phyloP scores from a whole-genome alignment of 2,329 filamentous ascomycete genomes.

The Pseudogymnoascus sp. region DNA sequence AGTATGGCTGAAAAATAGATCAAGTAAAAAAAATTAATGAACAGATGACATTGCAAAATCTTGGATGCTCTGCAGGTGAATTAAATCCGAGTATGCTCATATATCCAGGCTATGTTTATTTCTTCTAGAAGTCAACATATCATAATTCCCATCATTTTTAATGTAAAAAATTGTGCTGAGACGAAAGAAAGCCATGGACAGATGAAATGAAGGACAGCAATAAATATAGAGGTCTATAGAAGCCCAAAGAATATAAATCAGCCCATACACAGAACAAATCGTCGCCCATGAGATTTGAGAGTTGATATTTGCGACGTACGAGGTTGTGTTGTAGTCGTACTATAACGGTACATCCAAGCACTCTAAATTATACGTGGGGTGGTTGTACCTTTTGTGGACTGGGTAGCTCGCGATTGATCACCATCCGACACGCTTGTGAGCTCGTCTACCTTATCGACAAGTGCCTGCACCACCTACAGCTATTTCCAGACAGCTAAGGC shows the following conservation, averaged over 20 bases:
- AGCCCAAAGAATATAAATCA: background rate
- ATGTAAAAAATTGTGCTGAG: background rate
- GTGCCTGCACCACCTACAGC: slow-evolving; percentile 8
- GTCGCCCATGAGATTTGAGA: background rate
- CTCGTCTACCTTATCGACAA: slow-evolving; percentile 12
- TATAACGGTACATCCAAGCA: background rate
- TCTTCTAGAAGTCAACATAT: background rate
- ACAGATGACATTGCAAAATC: background rate
- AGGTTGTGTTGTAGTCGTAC: background rate
- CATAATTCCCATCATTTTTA: background rate
- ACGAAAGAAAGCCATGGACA: background rate
- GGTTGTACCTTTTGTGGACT: slow-evolving; percentile 2
- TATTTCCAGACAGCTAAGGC: slow-evolving; percentile 11
- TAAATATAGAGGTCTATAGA: background rate
- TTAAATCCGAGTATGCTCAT: background rate
- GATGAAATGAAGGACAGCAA: too few relatives aligned
- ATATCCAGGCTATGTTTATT: background rate
- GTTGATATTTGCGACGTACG: background rate
- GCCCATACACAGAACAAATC: background rate
- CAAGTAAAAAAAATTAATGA: slow-evolving; percentile 5
- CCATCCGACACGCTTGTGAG: slow-evolving; percentile 9
- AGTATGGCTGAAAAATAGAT: slow-evolving; percentile 16
- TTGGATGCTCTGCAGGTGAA: background rate
- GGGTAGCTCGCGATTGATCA: slow-evolving; percentile 6
- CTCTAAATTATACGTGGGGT: slow-evolving; percentile 8